A percentile compares a stretch with the other conserved stretches of the same genome.
Evolutionary conservation across 768 basidiomycete species (phyloP).

Genomic region (Porphyrellus cyaneotinctus): DNA sequence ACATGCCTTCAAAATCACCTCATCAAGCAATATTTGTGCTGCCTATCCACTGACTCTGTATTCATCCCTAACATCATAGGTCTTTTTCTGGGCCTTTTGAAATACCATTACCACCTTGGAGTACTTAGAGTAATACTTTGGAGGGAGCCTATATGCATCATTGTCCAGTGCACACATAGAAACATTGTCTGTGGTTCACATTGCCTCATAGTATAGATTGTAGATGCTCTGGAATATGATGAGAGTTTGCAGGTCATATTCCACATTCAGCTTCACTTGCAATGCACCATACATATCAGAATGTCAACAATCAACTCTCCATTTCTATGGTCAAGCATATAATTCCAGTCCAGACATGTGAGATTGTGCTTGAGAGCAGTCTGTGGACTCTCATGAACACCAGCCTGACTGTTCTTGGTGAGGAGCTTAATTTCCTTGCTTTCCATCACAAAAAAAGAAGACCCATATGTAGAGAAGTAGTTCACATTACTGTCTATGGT

Average conservation of each 20-base stretch:
- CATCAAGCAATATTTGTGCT: not conserved
- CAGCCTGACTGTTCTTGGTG: too few species aligned
- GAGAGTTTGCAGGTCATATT: not conserved
- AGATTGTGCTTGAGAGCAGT: not conserved
- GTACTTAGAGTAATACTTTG: too few species aligned
- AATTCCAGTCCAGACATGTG: not conserved
- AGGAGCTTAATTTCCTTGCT: not conserved
- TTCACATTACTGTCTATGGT: not conserved
- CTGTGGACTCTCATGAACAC: too few species aligned
- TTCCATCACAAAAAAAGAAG: not conserved
- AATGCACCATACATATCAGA: not conserved
- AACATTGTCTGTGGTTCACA: too few species aligned
- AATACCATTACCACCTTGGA: not conserved
- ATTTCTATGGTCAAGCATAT: not conserved
- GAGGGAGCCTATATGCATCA: too few species aligned
- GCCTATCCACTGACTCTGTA: not conserved
- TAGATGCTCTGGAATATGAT: slow-evolving; percentile 13
- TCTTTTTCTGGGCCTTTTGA: not conserved
- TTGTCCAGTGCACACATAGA: too few species aligned
- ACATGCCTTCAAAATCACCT: not conserved
- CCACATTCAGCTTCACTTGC: not conserved
- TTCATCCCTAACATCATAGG: not conserved
- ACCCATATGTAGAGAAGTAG: not conserved
- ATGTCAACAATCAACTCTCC: slow-evolving; percentile 1
- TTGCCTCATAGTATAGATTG: slow-evolving; percentile 5